These are phyloP conservation scores for Scheffersomyces quercinus DNA, from an alignment of 1,139 yeast genomes.

Conservation along the genomic window DNA sequence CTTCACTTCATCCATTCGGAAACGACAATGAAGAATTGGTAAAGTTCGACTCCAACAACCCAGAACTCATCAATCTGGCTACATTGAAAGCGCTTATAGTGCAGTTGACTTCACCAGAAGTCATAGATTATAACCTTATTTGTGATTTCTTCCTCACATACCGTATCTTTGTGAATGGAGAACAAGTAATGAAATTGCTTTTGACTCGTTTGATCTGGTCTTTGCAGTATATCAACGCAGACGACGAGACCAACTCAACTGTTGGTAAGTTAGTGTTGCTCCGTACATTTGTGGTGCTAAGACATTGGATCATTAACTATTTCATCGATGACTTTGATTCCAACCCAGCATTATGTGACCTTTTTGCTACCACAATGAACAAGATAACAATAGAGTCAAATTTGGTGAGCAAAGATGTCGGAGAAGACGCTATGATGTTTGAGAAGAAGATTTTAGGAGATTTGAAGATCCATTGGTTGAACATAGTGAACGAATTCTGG, in stretches of 20 bases:
- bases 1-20: constrained; percentile 23
- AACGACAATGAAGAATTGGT: constrained; percentile 24
- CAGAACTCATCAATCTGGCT: constrained; percentile 41
- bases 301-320: constrained; percentile 87
- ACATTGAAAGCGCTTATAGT: constrained; percentile 59
- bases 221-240: constrained; percentile 44
- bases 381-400: constrained; percentile 36
- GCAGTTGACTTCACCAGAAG: constrained; percentile 75
- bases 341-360: constrained; percentile 45
- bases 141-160: constrained; percentile 87
- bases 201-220: constrained; percentile 76
- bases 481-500: constrained; percentile 37
- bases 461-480: constrained; percentile 45
- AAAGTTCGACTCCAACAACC: constrained; percentile 36
- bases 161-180: constrained; percentile 64
- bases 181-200: constrained; percentile 59
- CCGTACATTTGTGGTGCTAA: constrained; percentile 79
- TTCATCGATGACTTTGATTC: constrained; percentile 67
- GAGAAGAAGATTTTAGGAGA: constrained; percentile 48
- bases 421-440: constrained; percentile 22
- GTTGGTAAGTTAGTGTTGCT: constrained; percentile 72
- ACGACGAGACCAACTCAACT: constrained; percentile 34
- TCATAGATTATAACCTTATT: constrained; percentile 73
- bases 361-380: constrained; percentile 53
- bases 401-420: constrained; percentile 17